These are phyloP conservation scores for Tulasnella sp. DNA, from an alignment of 768 basidiomycete species.

Conservation along the genomic window DNA sequence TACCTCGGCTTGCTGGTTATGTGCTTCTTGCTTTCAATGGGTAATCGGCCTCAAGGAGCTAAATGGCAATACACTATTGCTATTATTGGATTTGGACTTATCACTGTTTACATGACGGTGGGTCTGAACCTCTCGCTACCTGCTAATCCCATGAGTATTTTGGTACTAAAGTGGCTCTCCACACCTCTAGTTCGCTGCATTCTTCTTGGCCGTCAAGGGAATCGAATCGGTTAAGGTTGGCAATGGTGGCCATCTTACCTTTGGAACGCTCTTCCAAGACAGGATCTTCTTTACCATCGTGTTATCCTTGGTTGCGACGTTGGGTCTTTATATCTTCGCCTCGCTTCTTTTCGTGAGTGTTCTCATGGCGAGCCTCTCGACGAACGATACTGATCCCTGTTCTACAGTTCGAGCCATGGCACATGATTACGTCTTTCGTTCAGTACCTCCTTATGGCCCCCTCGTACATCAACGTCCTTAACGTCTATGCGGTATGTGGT, in stretches of 20 bases:
- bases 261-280: constrained; percentile 65
- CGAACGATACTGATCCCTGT: not conserved
- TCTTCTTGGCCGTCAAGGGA: constrained; percentile 77
- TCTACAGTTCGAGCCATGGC: constrained; percentile 87
- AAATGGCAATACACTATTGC: constrained; percentile 81
- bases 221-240: constrained; percentile 50
- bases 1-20: constrained; percentile 81
- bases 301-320: constrained; percentile 74
- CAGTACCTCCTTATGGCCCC: constrained; percentile 90
- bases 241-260: constrained; percentile 36
- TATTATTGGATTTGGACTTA: constrained; percentile 77
- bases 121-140: constrained; percentile 24
- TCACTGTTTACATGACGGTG: constrained; percentile 97
- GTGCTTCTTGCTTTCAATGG: constrained; percentile 81
- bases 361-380: not conserved
- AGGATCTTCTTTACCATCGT: constrained; percentile 79
- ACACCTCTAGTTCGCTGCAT: constrained; percentile 51
- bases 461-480: constrained; percentile 87
- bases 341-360: constrained; percentile 72
- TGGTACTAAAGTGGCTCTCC: not conserved
- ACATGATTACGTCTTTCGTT: constrained; percentile 94
- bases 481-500: constrained; percentile 67
- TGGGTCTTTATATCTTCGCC: constrained; percentile 79
- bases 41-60: constrained; percentile 84
- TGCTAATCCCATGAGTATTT: not conserved